These are phyloP conservation scores for Petunia hybrid DNA, from an alignment of 305 asterid genomes.

Conservation along the genomic window DNA sequence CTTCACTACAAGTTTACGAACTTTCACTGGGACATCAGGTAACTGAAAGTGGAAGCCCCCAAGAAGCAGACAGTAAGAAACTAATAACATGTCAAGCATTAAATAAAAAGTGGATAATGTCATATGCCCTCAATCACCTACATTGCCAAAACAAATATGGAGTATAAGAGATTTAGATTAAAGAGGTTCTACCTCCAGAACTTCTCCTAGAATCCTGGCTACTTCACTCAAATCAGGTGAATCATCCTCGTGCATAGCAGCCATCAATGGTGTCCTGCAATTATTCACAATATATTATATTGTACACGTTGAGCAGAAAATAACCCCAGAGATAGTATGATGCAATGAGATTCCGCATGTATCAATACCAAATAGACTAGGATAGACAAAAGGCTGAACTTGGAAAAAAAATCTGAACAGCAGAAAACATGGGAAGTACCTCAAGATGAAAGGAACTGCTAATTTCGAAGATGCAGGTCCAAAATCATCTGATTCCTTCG, in stretches of 20 bases:
- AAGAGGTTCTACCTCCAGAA: slow-evolving; percentile 57
- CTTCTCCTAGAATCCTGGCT: slow-evolving; percentile 62
- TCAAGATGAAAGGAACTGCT: slow-evolving; percentile 68
- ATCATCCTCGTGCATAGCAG: slow-evolving; percentile 90
- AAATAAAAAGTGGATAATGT: slow-evolving; percentile 14
- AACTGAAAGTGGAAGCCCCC: slow-evolving; percentile 53
- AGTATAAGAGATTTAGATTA: neutral
- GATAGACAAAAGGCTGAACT: slow-evolving; percentile 20
- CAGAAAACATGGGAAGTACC: slow-evolving; percentile 46
- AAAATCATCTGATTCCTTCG: slow-evolving; percentile 67
- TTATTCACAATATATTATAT: neutral
- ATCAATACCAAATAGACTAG: neutral
- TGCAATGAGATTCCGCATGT: neutral
- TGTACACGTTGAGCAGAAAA: neutral
- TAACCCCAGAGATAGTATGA: slow-evolving; percentile 15
- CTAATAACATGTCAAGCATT: neutral
- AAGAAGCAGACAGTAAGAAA: slow-evolving; percentile 23
- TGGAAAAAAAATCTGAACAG: neutral
- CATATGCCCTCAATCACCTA: slow-evolving; percentile 7
- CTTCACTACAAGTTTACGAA: slow-evolving; percentile 76
- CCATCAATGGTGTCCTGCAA: slow-evolving; percentile 76
- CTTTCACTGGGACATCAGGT: slow-evolving; percentile 60
- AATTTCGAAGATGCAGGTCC: slow-evolving; percentile 69
- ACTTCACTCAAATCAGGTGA: slow-evolving; percentile 78
- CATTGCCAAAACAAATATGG: neutral